Percentiles rank a stretch among this genome's conserved stretches.
Evolutionary conservation across 208 protist genomes (phyloP).

Genomic region (Wallacemonas sp.): DNA sequence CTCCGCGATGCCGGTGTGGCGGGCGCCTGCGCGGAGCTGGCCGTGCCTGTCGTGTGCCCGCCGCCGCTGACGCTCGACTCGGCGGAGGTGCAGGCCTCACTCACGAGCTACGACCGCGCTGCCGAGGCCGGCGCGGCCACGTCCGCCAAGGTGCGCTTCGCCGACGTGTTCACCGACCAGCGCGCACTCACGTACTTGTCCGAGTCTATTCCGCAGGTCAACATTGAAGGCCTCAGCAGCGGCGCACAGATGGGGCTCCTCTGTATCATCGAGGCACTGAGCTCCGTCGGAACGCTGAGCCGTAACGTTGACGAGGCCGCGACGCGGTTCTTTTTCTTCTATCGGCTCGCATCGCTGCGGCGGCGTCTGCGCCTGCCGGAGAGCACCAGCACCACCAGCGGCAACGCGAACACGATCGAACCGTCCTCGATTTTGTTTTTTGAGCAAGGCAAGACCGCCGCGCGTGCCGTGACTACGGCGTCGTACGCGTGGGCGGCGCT

Average conservation of each 20-base stretch:
- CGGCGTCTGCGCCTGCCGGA: slow-evolving; percentile 53
- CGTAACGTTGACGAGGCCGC: slow-evolving; percentile 75
- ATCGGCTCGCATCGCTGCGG: slow-evolving; percentile 54
- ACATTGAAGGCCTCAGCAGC: slow-evolving; percentile 54
- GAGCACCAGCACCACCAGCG: slow-evolving; percentile 10
- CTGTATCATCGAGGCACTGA: slow-evolving; percentile 73
- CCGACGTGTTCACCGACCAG: slow-evolving; percentile 27
- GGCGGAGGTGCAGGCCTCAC: neutral
- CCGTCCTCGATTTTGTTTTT: slow-evolving; percentile 46
- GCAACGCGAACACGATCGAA: slow-evolving; percentile 20
- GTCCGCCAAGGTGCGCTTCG: slow-evolving; percentile 5
- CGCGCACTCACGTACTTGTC: slow-evolving; percentile 43
- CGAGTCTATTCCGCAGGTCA: slow-evolving; percentile 48
- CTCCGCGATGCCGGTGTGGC: neutral
- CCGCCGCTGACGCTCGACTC: neutral
- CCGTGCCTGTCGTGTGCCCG: slow-evolving; percentile 7
- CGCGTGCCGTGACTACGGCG: slow-evolving; percentile 41
- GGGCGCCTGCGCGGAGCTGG: neutral
- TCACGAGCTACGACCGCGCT: no score
- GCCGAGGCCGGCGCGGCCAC: no score
- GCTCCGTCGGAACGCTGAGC: slow-evolving; percentile 37
- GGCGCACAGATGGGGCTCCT: slow-evolving; percentile 66
- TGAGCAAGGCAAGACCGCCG: slow-evolving; percentile 42
- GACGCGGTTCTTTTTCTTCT: slow-evolving; percentile 71
- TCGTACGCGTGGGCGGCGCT: slow-evolving; percentile 63